Base-by-base conservation (phyloP, 495 filamentous ascomycete genomes). In the Podospora comata region DNA sequence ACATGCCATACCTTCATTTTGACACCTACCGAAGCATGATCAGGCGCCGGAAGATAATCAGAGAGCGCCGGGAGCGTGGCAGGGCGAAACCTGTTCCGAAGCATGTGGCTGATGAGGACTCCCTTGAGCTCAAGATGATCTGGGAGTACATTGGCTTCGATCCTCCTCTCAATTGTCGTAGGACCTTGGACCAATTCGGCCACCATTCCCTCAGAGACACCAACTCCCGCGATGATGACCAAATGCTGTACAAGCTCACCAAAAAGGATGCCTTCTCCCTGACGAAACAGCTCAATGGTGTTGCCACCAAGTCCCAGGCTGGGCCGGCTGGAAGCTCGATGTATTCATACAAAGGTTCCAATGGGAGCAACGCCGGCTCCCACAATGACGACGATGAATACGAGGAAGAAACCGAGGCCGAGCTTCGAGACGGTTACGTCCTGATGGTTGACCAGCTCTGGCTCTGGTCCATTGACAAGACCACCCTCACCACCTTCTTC, bases 381-480 rank as follows among this genome's bases (percentile, higher is more conserved):
- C 71, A 48, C 9, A 53, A 64, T 1, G 57, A 55, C n/a, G 74
- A 71, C 2, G 65, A 16, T 5, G 53, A 56, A 20, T 62, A 70
- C 0, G 67, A 71, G 0, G 62, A 26, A 0, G 78, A 79, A 2
- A 70, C 68, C 11, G 75, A 80, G 64, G 64, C 78, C 26, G 67
- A 80, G n/a, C 80, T 87, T 11, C 79, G 83, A 62, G 82, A 89
- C 34, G 85, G 85, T 0, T 88, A 89, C 70, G 83, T 90, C 18
- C 78, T 90, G 15, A 90, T 90, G 88, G 87, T 91, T 7, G 88
- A 90, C 68, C 87, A 90, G 67, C 78, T 91, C 4, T 90, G 88
- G 89, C 74, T 90, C 0, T 91, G 87, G 87, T 85, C 88, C 16
- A 83, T 89, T 5, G 83, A 89, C 66, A 79, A 80, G 27, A 86